phyloP scores from a whole-genome alignment of 75 land plant species.

The Cupressus sempervirens region DNA sequence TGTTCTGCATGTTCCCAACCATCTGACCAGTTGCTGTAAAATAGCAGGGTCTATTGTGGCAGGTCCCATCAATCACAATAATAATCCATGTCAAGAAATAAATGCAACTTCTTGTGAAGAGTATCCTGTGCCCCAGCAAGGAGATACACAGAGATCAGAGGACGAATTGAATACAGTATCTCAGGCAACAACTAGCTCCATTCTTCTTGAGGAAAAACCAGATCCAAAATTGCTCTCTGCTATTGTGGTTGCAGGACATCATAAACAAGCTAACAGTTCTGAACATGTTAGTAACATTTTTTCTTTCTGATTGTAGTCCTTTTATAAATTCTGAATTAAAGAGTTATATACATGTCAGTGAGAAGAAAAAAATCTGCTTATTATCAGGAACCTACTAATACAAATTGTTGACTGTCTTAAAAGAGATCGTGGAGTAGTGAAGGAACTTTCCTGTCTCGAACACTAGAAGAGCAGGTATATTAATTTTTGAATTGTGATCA shows the following conservation, averaged over 20 bases:
- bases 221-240: background rate
- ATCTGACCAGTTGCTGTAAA: background rate
- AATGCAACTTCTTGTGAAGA: background rate
- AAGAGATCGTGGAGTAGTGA: background rate
- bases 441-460: background rate
- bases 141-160: background rate
- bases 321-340: background rate
- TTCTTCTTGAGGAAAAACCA: conserved; percentile 5
- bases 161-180: background rate
- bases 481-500: background rate
- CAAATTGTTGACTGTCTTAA: background rate
- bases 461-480: background rate
- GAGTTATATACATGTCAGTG: background rate
- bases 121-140: background rate
- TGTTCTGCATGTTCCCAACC: background rate
- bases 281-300: background rate
- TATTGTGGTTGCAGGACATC: background rate
- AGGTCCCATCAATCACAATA: background rate
- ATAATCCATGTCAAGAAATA: background rate
- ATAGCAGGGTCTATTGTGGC: background rate
- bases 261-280: background rate
- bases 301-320: background rate
- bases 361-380: background rate
- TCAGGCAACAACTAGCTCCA: background rate
- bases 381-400: background rate